phyloP scores from a whole-genome alignment of 2,329 filamentous ascomycete genomes.

The Emergomyces orientalis region DNA sequence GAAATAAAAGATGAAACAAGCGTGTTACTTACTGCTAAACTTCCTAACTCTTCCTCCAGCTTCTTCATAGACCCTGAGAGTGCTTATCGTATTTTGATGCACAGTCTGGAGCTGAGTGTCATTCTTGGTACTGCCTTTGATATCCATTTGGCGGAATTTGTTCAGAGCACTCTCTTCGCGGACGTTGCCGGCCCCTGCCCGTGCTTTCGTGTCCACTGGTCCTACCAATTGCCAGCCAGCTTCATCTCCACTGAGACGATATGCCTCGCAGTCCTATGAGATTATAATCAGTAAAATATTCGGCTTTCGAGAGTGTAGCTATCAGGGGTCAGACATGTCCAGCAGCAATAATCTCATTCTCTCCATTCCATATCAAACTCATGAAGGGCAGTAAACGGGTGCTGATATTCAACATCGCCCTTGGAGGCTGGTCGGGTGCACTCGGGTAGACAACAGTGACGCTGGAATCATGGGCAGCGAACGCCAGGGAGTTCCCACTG shows the following conservation, averaged over 20 bases:
- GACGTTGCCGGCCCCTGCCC: constrained; percentile 48
- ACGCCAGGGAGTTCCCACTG: constrained; percentile 84
- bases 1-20: constrained; percentile 12
- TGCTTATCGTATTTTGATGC: constrained; percentile 94
- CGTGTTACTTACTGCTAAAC: constrained; percentile 65
- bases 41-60: constrained; percentile 57
- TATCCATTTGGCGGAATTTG: constrained; percentile 98
- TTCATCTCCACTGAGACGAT: constrained; percentile 72
- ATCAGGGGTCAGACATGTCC: constrained; percentile 53
- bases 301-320: background rate
- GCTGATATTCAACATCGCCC: constrained; percentile 78
- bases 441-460: constrained; percentile 93
- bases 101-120: constrained; percentile 91
- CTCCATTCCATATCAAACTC: constrained; percentile 83
- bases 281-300: background rate
- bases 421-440: constrained; percentile 79
- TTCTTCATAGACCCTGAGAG: constrained; percentile 65
- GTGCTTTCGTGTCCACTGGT: constrained; percentile 65
- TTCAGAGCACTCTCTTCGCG: constrained; percentile 90
- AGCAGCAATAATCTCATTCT: constrained; percentile 88
- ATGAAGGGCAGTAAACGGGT: constrained; percentile 89
- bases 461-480: constrained; percentile 89
- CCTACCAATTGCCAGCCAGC: constrained; percentile 76
- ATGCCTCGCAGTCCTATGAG: constrained; percentile 63
- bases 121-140: constrained; percentile 85